These are phyloP conservation scores for Sarocladium strictum DNA, from an alignment of 2,329 filamentous ascomycete species.

Conservation along the genomic window DNA sequence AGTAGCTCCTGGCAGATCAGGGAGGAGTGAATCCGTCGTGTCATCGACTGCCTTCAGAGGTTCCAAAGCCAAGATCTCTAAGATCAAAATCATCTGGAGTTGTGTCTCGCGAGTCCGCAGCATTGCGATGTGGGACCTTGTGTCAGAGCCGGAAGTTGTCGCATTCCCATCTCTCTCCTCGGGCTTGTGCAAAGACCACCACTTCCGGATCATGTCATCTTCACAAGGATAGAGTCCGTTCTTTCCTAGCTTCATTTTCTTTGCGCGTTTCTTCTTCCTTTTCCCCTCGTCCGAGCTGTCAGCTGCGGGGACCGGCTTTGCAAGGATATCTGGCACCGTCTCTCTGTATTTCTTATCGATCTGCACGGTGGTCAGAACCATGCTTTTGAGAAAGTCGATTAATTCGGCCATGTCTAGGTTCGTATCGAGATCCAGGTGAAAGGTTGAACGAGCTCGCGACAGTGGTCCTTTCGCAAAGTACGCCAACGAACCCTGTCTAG, in stretches of 20 bases:
- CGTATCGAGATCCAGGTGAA: slow-evolving; percentile 56
- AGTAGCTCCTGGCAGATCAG: slow-evolving; percentile 33
- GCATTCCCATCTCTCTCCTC: slow-evolving; percentile 44
- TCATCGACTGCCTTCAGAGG: slow-evolving; percentile 37
- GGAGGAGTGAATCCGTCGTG: slow-evolving; percentile 39
- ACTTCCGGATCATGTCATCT: slow-evolving; percentile 56
- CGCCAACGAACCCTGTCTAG: slow-evolving; percentile 62
- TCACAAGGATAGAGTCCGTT: slow-evolving; percentile 64
- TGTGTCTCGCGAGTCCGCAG: slow-evolving; percentile 72
- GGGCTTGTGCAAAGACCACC: slow-evolving; percentile 61
- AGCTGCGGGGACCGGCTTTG: slow-evolving; percentile 46
- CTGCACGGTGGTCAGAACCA: slow-evolving; percentile 59
- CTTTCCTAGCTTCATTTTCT: slow-evolving; percentile 61
- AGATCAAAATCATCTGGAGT: slow-evolving; percentile 71
- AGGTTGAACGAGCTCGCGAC: slow-evolving; percentile 66
- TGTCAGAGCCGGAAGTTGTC: slow-evolving; percentile 41
- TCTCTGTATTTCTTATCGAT: slow-evolving; percentile 79
- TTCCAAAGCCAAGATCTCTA: slow-evolving; percentile 71
- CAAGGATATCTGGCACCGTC: slow-evolving; percentile 57
- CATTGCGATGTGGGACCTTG: slow-evolving; percentile 57
- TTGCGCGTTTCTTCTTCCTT: slow-evolving; percentile 47
- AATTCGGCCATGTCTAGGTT: slow-evolving; percentile 57
- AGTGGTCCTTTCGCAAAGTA: slow-evolving; percentile 82
- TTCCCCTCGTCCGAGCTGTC: slow-evolving; percentile 47
- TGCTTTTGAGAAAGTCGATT: slow-evolving; percentile 60